Evolutionary conservation across 805 yeast species (phyloP).

Genomic region (Nadsonia fulvescens): DNA sequence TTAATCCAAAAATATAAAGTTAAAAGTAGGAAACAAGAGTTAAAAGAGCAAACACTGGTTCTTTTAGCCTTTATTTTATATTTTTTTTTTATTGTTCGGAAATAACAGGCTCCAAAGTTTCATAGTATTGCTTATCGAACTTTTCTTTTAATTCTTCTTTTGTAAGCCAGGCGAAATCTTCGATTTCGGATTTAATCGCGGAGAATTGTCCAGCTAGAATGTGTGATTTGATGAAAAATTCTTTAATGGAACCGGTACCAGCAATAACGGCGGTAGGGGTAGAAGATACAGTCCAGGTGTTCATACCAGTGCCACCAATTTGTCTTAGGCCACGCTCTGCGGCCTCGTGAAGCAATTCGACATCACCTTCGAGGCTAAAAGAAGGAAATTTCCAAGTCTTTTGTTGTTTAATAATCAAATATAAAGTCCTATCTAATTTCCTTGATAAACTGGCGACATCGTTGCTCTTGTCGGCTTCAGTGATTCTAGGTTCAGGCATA

Average conservation of each 20-base stretch:
- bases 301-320: slow-evolving; percentile 58
- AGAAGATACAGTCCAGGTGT: slow-evolving; percentile 81
- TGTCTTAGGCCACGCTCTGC: slow-evolving; percentile 59
- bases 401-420: slow-evolving; percentile 39
- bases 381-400: slow-evolving; percentile 63
- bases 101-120: slow-evolving; percentile 23
- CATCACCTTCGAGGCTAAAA: slow-evolving; percentile 28
- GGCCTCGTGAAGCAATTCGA: slow-evolving; percentile 42
- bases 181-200: slow-evolving; percentile 19
- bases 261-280: slow-evolving; percentile 64
- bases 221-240: slow-evolving; percentile 71
- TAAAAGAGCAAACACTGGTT: slow-evolving; percentile 3
- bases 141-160: slow-evolving; percentile 52
- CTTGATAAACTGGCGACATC: slow-evolving; percentile 63
- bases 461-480: slow-evolving; percentile 53
- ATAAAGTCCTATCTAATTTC: slow-evolving; percentile 59
- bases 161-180: slow-evolving; percentile 66
- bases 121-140: slow-evolving; percentile 37
- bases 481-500: slow-evolving; percentile 47
- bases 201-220: slow-evolving; percentile 70
- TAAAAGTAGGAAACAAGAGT: too few relatives aligned
- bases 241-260: slow-evolving; percentile 24
- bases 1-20: too few relatives aligned
- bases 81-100: slow-evolving; percentile 7
- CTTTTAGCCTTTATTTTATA: slow-evolving; percentile 9